Base-by-base conservation (phyloP, 768 basidiomycete species). In the Leccinum sublutescens region DNA sequence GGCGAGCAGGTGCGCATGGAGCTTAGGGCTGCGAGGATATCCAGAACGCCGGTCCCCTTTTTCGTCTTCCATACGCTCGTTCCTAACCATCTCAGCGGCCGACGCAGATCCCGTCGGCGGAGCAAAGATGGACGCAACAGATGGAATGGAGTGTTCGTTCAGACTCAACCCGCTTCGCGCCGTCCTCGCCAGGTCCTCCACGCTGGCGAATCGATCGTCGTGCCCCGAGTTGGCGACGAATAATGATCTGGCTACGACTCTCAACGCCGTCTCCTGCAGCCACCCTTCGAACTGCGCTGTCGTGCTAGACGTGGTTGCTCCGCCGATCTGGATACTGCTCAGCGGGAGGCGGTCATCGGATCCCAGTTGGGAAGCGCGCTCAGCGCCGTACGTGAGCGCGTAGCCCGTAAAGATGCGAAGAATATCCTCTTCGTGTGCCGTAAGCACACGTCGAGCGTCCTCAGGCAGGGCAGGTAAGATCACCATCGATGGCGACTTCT, bases 181-280 rank as follows among this genome's bases (percentile, higher is more conserved):
- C 0, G 86, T 84, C 10, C 70, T 71, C 1, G 76, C 72, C 9
- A 91, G 75, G 61, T 90, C 86, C 2, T 70, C 59, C 11, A 88
- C 75, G 31, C 73, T 79, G 5, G 59, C 43, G 63, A 87, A 89
- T 1, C 62, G 56, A 64, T 90, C 88, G 29, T 68, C 79, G 55
- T 85, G 85, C 0, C 89, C 88, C 0, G 88, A 90, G 57, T 79
- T 86, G 0, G 88, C 85, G 7, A 85, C 86, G 62, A 89, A 90
- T 5, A 76, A 63, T 1, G 88, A 90, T 9, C 87, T 82, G 29
- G 77, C 79, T 1, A 73, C 64, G 25, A 79, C 72, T 0, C 34
- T 63, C n/a, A 78, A 68, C 7, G 79, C 73, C 0, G 77, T 78
- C 1, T 71, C 60, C 1, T 70, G 66, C 40, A 87, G 74, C 59